These are phyloP conservation scores for Ophiostoma ulmi DNA, from an alignment of 2,329 filamentous ascomycete genomes.

Conservation along the genomic window DNA sequence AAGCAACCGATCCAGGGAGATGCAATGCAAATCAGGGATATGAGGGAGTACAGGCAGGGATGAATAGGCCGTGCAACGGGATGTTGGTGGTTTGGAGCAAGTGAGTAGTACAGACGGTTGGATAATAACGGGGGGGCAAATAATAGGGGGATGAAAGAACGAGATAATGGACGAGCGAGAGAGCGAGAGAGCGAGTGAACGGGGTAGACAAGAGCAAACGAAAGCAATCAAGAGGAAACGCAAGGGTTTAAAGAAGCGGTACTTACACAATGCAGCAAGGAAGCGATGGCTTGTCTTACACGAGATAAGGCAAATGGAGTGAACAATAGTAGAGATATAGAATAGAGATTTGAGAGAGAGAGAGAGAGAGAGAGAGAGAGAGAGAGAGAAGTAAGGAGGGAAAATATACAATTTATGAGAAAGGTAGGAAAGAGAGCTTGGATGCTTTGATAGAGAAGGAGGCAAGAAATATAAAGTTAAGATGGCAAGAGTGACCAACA, in stretches of 20 bases:
- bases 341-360: background rate
- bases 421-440: background rate
- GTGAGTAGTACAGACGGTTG: background rate
- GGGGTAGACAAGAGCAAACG: background rate
- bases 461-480: too few species aligned
- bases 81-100: background rate
- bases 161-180: background rate
- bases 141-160: background rate
- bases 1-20: background rate
- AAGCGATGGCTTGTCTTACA: constrained; percentile 1
- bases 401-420: background rate
- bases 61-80: background rate
- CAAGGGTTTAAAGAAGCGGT: background rate
- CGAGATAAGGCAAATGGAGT: background rate
- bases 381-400: background rate
- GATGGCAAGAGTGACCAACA: background rate
- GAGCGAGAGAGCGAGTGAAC: background rate
- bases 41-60: background rate
- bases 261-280: constrained; percentile 12
- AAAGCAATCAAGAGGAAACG: background rate
- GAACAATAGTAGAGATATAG: background rate
- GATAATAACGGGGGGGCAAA: background rate
- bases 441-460: background rate
- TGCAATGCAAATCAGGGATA: background rate
- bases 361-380: background rate